phyloP scores from a whole-genome alignment of 352 stramenopile genomes.

The Aphanomyces cochlioides region DNA sequence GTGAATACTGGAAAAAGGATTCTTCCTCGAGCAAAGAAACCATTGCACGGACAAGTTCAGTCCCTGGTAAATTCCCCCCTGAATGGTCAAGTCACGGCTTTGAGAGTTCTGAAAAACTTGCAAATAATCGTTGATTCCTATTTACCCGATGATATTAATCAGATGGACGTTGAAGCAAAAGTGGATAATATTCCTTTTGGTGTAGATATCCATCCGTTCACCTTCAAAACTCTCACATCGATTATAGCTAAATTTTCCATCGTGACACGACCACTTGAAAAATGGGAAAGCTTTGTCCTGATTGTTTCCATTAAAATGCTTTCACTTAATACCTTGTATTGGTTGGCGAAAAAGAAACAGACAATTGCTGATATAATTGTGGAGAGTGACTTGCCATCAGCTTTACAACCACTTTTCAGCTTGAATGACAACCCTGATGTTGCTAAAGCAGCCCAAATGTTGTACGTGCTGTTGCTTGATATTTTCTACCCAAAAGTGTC shows the following conservation, averaged over 20 bases:
- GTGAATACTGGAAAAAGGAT: constrained; percentile 10
- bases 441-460: neutral
- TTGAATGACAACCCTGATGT: neutral
- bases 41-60: constrained; percentile 35
- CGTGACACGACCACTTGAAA: constrained; percentile 33
- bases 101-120: constrained; percentile 1
- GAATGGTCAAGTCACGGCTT: neutral
- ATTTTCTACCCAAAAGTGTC: constrained; percentile 14
- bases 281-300: constrained; percentile 31
- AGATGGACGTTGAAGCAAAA: constrained; percentile 11
- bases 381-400: neutral
- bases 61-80: constrained; percentile 51
- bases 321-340: constrained; percentile 19
- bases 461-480: constrained; percentile 19
- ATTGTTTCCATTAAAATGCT: constrained; percentile 10
- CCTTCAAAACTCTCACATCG: constrained; percentile 38
- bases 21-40: neutral
- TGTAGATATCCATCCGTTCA: constrained; percentile 39
- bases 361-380: constrained; percentile 29
- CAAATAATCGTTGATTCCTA: constrained; percentile 33
- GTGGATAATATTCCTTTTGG: constrained; percentile 40
- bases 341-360: constrained; percentile 28
- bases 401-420: constrained; percentile 1
- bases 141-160: constrained; percentile 25
- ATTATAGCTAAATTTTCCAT: constrained; percentile 39